Base-by-base conservation (phyloP, 495 filamentous ascomycete genomes). In the Trichocladium uniseriatum region DNA sequence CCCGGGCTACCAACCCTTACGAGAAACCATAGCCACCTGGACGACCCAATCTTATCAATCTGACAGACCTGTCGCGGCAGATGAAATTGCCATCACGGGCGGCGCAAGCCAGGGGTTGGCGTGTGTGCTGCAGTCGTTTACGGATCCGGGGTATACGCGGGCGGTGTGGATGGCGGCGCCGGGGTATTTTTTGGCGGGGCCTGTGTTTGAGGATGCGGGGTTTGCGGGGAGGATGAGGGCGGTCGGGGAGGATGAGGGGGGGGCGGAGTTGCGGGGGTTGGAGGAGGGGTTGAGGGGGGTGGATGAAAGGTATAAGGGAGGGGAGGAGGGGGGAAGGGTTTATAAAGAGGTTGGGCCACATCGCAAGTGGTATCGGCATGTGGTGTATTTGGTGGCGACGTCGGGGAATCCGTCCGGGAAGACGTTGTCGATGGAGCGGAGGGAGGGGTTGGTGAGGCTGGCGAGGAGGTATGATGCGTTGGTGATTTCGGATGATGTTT, bases 401-500 rank as follows among this genome's bases (percentile, higher is more conserved):
- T 89, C 85, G 60, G 77, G 82, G 29, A 95, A 95, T 56, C 89
- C 89, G 0, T 85, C 84, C 0, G 81, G 78, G 5, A 80, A 80
- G 52, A 87, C 84, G 1, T 85, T 87, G 79, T 75, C 79, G 1
- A 64, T 84, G 20, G 57, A 64, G 18, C 75, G 80, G 6, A 74
- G 89, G 0, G 62, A 79, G 49, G 62, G 61, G 13, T 71, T 94
- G 1, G 78, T 94, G 6, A 61, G 67, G 6, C 56, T 91, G 5
- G 89, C 89, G 2, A 74, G 89, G 11, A 64, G 79, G 27, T 78
- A 81, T 60, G 81, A 95, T 57, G 86, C 86, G 4, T 67, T 94
- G 6, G 64, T 94, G 39, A 74, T 95, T n/a, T 76, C 75, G 11
- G 89, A 95, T 66, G 89, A 95, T 63, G 87, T 96, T 1, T 96